A percentile compares a stretch with the other conserved stretches of the same genome.
These are phyloP conservation scores for Symmetrospora coprosmae DNA, from an alignment of 768 basidiomycete genomes.

Conservation along the genomic window DNA sequence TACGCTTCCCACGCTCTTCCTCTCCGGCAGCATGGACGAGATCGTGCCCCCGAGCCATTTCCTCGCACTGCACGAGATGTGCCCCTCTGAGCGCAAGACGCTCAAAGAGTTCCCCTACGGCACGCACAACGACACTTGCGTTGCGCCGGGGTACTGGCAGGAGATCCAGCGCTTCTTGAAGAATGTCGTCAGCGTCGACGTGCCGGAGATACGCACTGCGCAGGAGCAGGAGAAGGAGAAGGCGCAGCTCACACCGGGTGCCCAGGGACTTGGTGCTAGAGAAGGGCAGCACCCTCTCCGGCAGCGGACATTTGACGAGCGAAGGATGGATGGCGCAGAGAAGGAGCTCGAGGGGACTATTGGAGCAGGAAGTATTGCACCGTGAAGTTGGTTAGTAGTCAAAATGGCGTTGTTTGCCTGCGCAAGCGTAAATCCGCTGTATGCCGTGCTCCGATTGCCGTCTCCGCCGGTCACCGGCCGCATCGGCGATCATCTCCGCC, in stretches of 20 bases:
- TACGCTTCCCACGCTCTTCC: conserved; percentile 55
- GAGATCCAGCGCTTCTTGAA: background rate
- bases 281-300: too few species aligned
- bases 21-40: conserved; percentile 59
- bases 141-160: conserved; percentile 7
- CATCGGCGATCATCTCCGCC: too few species aligned
- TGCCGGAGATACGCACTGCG: too few species aligned
- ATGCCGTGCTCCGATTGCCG: too few species aligned
- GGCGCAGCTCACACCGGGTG: too few species aligned
- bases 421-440: too few species aligned
- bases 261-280: too few species aligned
- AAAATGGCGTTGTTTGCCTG: too few species aligned
- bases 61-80: conserved; percentile 40
- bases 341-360: conserved; percentile 1
- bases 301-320: conserved; percentile 7
- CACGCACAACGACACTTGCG: conserved; percentile 35
- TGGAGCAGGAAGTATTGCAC: conserved; percentile 14
- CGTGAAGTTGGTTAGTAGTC: background rate
- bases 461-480: too few species aligned
- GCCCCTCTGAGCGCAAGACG: conserved; percentile 30
- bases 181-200: too few species aligned
- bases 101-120: conserved; percentile 38
- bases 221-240: conserved; percentile 60
- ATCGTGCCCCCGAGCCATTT: conserved; percentile 65
- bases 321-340: background rate